Evolutionary conservation across 768 basidiomycete species (phyloP).

Genomic region (Leccinum rimulosum): DNA sequence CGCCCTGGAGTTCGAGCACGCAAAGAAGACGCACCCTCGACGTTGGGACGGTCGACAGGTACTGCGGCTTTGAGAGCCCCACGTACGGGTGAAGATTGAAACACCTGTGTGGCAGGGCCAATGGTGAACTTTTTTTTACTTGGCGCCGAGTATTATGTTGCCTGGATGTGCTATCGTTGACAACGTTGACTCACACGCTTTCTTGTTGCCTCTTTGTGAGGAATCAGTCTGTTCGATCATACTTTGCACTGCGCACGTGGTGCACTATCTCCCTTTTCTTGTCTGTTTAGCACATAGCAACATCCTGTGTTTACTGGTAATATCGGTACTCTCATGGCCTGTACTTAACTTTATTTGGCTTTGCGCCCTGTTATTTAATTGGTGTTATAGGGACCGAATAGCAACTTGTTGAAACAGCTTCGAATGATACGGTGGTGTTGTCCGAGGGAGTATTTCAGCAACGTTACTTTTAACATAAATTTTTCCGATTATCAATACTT

Average conservation of each 20-base stretch:
- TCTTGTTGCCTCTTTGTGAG: constrained; percentile 6
- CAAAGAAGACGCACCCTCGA: constrained; percentile 23
- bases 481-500: no score
- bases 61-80: constrained; percentile 13
- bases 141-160: neutral
- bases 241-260: constrained; percentile 3
- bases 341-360: neutral
- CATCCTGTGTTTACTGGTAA: constrained; percentile 7
- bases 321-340: neutral
- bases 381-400: neutral
- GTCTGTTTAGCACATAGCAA: constrained; percentile 7
- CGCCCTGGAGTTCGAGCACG: constrained; percentile 4
- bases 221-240: constrained; percentile 8
- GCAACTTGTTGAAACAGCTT: no score
- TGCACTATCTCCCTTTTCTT: constrained; percentile 1
- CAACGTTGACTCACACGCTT: neutral
- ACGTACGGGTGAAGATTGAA: constrained; percentile 5
- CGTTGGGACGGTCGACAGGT: constrained; percentile 29
- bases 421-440: neutral
- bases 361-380: neutral
- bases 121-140: neutral
- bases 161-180: neutral
- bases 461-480: no score
- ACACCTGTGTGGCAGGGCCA: neutral
- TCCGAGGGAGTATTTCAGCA: neutral